Conservation (phyloP, 2,329 filamentous ascomycete species). For the Alternaria sp. region DNA sequence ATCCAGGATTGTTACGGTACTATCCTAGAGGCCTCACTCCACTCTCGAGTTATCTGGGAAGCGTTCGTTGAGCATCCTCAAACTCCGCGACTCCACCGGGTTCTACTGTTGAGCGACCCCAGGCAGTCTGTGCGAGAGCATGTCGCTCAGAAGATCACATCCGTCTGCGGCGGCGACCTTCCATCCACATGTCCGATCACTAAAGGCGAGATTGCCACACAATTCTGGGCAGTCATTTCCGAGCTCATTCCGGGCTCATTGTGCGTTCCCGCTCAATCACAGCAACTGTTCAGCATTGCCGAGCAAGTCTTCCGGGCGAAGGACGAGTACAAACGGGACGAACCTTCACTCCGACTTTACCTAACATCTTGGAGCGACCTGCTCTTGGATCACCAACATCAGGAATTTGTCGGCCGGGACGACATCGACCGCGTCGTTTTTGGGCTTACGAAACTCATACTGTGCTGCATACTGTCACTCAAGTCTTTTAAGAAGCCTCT, state of each 20-base stretch:
- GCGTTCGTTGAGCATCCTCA: slow-evolving; percentile 36
- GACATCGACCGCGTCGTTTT: slow-evolving; percentile 45
- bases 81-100: slow-evolving; percentile 33
- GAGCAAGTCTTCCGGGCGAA: slow-evolving; percentile 44
- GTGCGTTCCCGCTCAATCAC: slow-evolving; percentile 29
- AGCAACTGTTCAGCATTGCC: slow-evolving; percentile 45
- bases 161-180: slow-evolving; percentile 43
- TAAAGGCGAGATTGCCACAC: slow-evolving; percentile 36
- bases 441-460: slow-evolving; percentile 51
- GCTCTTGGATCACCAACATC: slow-evolving; percentile 41
- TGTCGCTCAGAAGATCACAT: slow-evolving; percentile 39
- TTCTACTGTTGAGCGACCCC: slow-evolving; percentile 37
- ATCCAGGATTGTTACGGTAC: slow-evolving; percentile 37
- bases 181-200: slow-evolving; percentile 40
- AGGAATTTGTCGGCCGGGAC: slow-evolving; percentile 45
- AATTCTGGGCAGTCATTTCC: slow-evolving; percentile 45
- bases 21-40: slow-evolving; percentile 46
- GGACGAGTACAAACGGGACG: slow-evolving; percentile 42
- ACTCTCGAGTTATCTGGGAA: slow-evolving; percentile 43
- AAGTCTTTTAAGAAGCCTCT: slow-evolving; percentile 50
- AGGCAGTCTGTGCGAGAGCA: slow-evolving; percentile 32
- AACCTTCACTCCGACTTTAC: slow-evolving; percentile 35
- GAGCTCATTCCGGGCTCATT: slow-evolving; percentile 37
- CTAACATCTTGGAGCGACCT: slow-evolving; percentile 42
- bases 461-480: slow-evolving; percentile 45